These are phyloP conservation scores for Mortierella sp. DNA, from an alignment of 371 early-diverging fungal species.

Conservation along the genomic window DNA sequence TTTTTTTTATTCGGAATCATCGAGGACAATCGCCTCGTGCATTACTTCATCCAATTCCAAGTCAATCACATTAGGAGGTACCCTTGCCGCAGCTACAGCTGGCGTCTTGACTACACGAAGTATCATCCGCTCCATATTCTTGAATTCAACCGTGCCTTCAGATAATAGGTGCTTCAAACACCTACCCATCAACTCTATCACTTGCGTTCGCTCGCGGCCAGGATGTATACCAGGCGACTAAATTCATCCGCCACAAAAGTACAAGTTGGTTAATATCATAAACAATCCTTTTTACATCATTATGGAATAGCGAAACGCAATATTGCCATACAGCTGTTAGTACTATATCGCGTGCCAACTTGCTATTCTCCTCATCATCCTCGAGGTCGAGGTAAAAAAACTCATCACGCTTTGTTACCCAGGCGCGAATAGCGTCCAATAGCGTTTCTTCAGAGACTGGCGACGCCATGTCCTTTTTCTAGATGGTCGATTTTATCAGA, in stretches of 20 bases:
- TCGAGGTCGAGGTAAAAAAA: conserved; percentile 23
- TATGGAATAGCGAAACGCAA: background rate
- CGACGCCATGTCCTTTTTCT: background rate
- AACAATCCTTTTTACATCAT: background rate
- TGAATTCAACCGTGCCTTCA: conserved; percentile 15
- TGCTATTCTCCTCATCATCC: conserved; percentile 16
- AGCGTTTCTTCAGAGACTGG: conserved; percentile 5
- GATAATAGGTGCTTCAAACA: conserved; percentile 11
- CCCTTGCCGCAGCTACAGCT: background rate
- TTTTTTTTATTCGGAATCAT: conserved; percentile 17
- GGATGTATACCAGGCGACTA: background rate
- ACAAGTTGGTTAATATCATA: background rate
- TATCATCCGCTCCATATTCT: background rate
- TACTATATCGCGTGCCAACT: conserved; percentile 2
- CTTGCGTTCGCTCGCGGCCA: background rate
- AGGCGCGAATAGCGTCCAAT: conserved; percentile 11
- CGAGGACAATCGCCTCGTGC: conserved; percentile 5
- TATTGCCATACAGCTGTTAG: conserved; percentile 5
- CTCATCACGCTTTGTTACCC: conserved; percentile 15
- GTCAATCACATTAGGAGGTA: background rate
- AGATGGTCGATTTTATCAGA: background rate
- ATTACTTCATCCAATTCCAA: background rate
- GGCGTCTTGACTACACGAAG: conserved; percentile 10
- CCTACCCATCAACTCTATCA: background rate
- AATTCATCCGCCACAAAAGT: conserved; percentile 13